phyloP scores from a whole-genome alignment of 2,329 filamentous ascomycete species.

The Huntiella abstrusa region DNA sequence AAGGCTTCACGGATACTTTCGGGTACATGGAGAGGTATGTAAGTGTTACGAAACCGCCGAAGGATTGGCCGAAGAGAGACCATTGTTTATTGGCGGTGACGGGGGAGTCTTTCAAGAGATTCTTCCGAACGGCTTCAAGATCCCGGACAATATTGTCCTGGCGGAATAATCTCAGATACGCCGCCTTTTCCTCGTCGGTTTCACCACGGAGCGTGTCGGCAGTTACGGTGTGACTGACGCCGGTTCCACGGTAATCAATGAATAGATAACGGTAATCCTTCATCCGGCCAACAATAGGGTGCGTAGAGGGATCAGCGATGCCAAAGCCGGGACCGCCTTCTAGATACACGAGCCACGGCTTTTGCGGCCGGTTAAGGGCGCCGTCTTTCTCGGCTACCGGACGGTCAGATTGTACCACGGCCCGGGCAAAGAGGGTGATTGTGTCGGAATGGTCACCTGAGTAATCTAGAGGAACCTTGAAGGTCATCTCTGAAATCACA shows the following conservation, averaged over 20 bases:
- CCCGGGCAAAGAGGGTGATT: slow-evolving; percentile 62
- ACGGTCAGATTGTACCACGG: slow-evolving; percentile 46
- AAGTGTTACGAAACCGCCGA: slow-evolving; percentile 70
- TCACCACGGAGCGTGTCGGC: slow-evolving; percentile 45
- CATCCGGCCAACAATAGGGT: slow-evolving; percentile 50
- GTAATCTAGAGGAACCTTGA: slow-evolving; percentile 71
- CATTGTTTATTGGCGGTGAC: slow-evolving; percentile 39
- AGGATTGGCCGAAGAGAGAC: slow-evolving; percentile 79
- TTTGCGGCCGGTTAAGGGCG: slow-evolving; percentile 20
- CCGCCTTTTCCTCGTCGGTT: slow-evolving; percentile 47
- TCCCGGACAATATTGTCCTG: slow-evolving; percentile 83
- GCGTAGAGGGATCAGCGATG: slow-evolving; percentile 55
- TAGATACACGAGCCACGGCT: slow-evolving; percentile 51
- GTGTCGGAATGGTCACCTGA: slow-evolving; percentile 32
- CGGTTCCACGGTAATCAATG: slow-evolving; percentile 83
- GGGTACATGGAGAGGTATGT: slow-evolving; percentile 68
- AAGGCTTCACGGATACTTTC: slow-evolving; percentile 68
- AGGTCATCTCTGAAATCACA: slow-evolving; percentile 63
- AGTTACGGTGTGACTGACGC: slow-evolving; percentile 63
- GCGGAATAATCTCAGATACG: slow-evolving; percentile 68
- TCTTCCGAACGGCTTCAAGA: slow-evolving; percentile 66
- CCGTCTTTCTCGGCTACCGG: slow-evolving; percentile 30
- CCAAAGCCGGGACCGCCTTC: slow-evolving; percentile 75
- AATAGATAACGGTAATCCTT: slow-evolving; percentile 71
- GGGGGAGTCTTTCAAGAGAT: slow-evolving; percentile 35